Evolutionary conservation across 805 yeast species (phyloP).

Genomic region (Wickerhamomyces chaumierensis): DNA sequence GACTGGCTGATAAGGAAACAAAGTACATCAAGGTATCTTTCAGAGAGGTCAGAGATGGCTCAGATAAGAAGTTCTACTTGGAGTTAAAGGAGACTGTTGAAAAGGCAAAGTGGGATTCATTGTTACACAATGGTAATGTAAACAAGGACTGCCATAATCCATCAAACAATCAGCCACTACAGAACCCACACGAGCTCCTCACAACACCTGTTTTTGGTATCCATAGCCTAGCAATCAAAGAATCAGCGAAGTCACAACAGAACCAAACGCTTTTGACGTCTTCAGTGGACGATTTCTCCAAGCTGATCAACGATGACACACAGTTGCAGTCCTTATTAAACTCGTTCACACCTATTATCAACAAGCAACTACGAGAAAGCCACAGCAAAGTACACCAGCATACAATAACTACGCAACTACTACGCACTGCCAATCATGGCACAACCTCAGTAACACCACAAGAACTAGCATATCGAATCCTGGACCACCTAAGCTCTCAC

Average conservation of each 20-base stretch:
- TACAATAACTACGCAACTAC: neutral
- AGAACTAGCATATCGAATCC: neutral
- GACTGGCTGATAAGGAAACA: conserved; percentile 8
- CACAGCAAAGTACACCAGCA: neutral
- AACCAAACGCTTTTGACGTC: conserved; percentile 51
- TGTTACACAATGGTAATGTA: conserved; percentile 22
- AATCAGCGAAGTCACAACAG: conserved; percentile 40
- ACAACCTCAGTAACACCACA: conserved; percentile 47
- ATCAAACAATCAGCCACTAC: conserved; percentile 18
- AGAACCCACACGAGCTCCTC: conserved; percentile 12
- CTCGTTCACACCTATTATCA: conserved; percentile 18
- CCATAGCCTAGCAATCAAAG: conserved; percentile 51
- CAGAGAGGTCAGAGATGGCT: conserved; percentile 42
- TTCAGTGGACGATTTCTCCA: conserved; percentile 69
- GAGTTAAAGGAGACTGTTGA: conserved; percentile 35
- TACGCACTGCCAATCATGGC: neutral
- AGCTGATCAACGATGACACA: conserved; percentile 65
- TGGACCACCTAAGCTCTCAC: neutral
- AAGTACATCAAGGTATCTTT: conserved; percentile 51
- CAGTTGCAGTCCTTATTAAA: conserved; percentile 50
- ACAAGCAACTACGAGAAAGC: neutral
- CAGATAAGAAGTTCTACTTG: conserved; percentile 30
- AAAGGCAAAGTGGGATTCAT: conserved; percentile 35
- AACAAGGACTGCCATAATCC: conserved; percentile 12
- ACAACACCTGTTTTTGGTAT: conserved; percentile 45